Evolutionary conservation across 2,329 filamentous ascomycete genomes (phyloP), one percentile per base, ranked within the genome.

Genomic region (Periglandula ipomoeae): DNA sequence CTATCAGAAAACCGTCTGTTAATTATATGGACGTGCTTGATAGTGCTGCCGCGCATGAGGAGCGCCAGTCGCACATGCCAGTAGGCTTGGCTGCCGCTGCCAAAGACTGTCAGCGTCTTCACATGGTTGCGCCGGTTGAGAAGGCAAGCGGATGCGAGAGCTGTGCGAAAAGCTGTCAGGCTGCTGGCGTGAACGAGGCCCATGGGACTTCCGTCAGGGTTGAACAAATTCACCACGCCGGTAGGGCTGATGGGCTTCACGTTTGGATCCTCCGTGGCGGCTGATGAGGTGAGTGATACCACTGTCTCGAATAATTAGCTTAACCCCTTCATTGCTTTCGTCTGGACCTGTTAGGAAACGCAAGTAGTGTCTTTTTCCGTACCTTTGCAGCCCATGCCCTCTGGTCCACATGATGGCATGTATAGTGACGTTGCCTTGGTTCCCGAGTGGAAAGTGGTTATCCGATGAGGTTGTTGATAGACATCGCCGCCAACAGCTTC

Each of bases 21-120:
- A 62, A 95, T 83, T 59, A 96, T 84, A 67, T 91, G 84, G 43
- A 96, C 78, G 50, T 85, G 80, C 58, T 84, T 82, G 57, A 95
- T 84, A 19, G 88, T 87, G 41, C 70, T 48, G 2, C 80, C 80
- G 20, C 77, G 84, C 44, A 93, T 74, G 54, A 91, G 75, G 10
- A 97, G 75, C 0, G 90, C 84, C 4, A 97, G 76, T 1, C 89
- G 84, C 39, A 95, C 81, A 63, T 96, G 91, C 90, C 90, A 97
- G 70, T 91, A 95, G 11, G 91, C 91, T 70, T 96, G 90, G 57
- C 85, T 82, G 41, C 91, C 91, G 30, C 85, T 84, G 22, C 91
- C 91, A 63, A 96, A 97, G 47, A 95, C 84, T 13, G 85, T 83
- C 10, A 96, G 62, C 13, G 83, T 87, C 61, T 84, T 82, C 38